Evolutionary conservation across 192 early-diverging fungal species (phyloP), one percentile per base, ranked within the genome.

Genomic region (Coemansia sp.): DNA sequence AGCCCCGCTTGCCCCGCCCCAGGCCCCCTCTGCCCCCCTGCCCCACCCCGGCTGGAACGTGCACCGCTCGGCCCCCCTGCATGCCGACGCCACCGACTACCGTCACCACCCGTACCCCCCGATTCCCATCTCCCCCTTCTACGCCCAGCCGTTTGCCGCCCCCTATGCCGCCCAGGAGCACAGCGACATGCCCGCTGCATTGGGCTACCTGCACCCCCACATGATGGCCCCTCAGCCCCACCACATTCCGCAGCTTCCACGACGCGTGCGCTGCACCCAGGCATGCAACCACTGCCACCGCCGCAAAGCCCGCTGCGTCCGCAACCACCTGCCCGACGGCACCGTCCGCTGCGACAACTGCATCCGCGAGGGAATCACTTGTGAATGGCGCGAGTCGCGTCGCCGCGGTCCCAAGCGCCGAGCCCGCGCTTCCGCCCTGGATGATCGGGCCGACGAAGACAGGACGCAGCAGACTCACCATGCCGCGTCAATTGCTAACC

Each of bases 241-340:
- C 26, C 53, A 44, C 15, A 26, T 56, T 20, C 54, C 44, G 14
- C 54, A 56, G 15, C 42, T 56, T n/a, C 34, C 44, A 26, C 68
- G 68, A 1, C 56, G 69, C 7, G 30, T 60, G 15, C 62, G 69
- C 6, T 60, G 69, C 37, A 56, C 62, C 4, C 57, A 65, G 58
- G 69, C 69, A 12, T 71, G 69, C 53, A 71, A 58, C 49, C 48
- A 64, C 62, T 71, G 69, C 43, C 69, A 71, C 54, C 46, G 62
- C 8, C 53, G 69, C 46, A 71, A 71, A 23, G 69, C 69, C 0
- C 57, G 69, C 30, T 71, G 69, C 49, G 63, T 64, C 20, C 62
- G 62, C 36, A 71, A 65, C 62, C 39, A 26, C 2, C 51, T 71
- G 62, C 46, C 62, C 3, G 69, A 71, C 20, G 69, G 69, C 53